Conservation (phyloP, 306 rosid species). For the Mimosa bimucronata region DNA sequence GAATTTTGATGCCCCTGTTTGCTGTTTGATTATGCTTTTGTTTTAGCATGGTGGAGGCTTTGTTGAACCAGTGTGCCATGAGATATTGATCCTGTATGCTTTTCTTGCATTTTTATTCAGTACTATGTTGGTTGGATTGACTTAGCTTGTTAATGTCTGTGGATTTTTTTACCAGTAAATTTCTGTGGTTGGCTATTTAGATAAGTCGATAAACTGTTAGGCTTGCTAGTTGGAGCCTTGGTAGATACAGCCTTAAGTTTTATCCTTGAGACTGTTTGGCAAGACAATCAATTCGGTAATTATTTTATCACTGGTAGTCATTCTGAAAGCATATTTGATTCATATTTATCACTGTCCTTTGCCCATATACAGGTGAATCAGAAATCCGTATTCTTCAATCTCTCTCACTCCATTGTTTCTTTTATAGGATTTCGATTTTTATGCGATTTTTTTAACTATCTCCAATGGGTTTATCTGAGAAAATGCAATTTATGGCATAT, state of each 20-base stretch:
- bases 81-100: not conserved
- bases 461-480: not conserved
- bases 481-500: not conserved
- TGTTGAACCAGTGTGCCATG: not conserved
- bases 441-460: not conserved
- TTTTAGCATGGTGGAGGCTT: not conserved
- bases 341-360: not conserved
- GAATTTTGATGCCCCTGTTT: not conserved
- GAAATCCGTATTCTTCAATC: not conserved
- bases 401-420: not conserved
- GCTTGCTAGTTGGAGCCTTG: not conserved
- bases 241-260: not conserved
- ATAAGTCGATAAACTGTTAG: too few relatives aligned
- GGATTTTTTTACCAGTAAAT: too few relatives aligned
- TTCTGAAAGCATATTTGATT: not conserved
- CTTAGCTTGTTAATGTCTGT: too few relatives aligned
- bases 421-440: not conserved
- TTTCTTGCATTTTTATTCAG: not conserved
- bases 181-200: too few relatives aligned
- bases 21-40: not conserved
- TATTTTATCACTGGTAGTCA: not conserved
- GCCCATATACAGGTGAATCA: not conserved
- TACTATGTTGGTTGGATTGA: not conserved
- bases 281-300: not conserved
- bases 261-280: not conserved